Evolutionary conservation across 2,329 filamentous ascomycete species (phyloP), one percentile per base, ranked within the genome.

Genomic region (Neonectria coccinea): DNA sequence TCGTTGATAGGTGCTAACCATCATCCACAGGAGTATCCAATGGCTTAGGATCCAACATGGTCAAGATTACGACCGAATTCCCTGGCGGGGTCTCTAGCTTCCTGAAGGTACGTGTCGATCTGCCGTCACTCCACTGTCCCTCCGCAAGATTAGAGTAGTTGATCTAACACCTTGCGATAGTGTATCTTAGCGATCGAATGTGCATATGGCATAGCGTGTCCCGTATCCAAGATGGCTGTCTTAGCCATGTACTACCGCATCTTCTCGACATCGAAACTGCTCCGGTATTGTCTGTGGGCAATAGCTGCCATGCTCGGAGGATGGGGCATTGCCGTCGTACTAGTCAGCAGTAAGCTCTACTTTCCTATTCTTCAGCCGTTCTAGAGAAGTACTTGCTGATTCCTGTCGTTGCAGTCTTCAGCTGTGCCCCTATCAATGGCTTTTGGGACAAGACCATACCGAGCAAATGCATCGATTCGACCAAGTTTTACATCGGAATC

Each of bases 171-270:
- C 4, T 36, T 16, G 33, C 33, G 6, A 36, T 12, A 36, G 33
- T 16, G 14, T 16, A 39, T 65, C n/a, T 4, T 65, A 10, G 59
- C 31, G 4, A 45, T 54, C 4, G 63, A 65, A 41, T 29, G 33
- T 5, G n/a, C 54, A 14, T 65, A 65, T 31, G 44, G 50, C 6
- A 33, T 57, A 12, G 54, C 60, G 10, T 62, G 60, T 25, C 50
- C 50, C 4, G 5, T 62, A 3, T 65, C 63, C 27, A 65, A 65
- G 16, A n/a, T 51, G 2, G 59, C 63, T 7, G 63, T 65, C 0
- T 31, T 65, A 2, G 44, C 59, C 1, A 62, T 62, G 54, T 65
- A 62, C 25, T 59, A 65, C 18, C 54, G 59, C 6, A 59, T 65
- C 33, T 65, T 65, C 36, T 59, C 36, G 2, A 14, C 54, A 5